phyloP scores from a whole-genome alignment of 2,329 filamentous ascomycete species.

The Canariomyces notabilis region DNA sequence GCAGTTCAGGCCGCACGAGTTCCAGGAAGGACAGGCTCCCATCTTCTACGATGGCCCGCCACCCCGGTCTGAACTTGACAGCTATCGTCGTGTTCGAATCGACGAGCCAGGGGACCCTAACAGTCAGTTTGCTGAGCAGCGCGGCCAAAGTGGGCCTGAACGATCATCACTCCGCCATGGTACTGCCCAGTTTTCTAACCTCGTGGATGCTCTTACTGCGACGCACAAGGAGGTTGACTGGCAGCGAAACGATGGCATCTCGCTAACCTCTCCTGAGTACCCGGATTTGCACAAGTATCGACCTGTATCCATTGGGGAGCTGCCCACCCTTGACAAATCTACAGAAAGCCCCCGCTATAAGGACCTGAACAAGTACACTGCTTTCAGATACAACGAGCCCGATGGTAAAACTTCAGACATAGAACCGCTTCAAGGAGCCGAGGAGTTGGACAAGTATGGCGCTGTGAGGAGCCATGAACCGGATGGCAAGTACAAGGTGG shows the following conservation, averaged over 20 bases:
- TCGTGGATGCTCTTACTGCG: slow-evolving; percentile 16
- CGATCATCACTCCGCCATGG: no score
- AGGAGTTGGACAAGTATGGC: slow-evolving; percentile 39
- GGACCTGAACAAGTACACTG: slow-evolving; percentile 30
- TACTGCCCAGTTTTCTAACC: slow-evolving; percentile 2
- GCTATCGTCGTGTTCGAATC: slow-evolving; percentile 32
- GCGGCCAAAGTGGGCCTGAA: slow-evolving; percentile 5
- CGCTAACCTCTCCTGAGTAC: slow-evolving; percentile 20
- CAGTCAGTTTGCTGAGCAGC: slow-evolving; percentile 1
- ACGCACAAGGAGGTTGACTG: slow-evolving; percentile 23
- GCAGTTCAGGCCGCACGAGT: slow-evolving; percentile 21
- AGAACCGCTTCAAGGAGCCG: slow-evolving; percentile 27
- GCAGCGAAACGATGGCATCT: slow-evolving; percentile 19
- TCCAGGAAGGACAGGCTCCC: slow-evolving; percentile 20
- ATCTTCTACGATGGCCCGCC: slow-evolving; percentile 33
- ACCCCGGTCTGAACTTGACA: slow-evolving; percentile 33
- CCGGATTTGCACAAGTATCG: slow-evolving; percentile 34
- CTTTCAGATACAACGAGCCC: slow-evolving; percentile 25
- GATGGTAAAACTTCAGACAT: slow-evolving; percentile 18
- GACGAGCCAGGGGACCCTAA: slow-evolving; percentile 24
- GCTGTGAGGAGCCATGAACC: slow-evolving; percentile 14
- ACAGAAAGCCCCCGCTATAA: slow-evolving; percentile 19
- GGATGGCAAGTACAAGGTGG: slow-evolving; percentile 13
- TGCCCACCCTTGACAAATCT: not conserved
- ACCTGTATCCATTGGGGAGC: slow-evolving; percentile 9